Evolutionary conservation across 306 rosid genomes (phyloP), one percentile per base, ranked within the genome.

Genomic region (Citrullus colocynthis): DNA sequence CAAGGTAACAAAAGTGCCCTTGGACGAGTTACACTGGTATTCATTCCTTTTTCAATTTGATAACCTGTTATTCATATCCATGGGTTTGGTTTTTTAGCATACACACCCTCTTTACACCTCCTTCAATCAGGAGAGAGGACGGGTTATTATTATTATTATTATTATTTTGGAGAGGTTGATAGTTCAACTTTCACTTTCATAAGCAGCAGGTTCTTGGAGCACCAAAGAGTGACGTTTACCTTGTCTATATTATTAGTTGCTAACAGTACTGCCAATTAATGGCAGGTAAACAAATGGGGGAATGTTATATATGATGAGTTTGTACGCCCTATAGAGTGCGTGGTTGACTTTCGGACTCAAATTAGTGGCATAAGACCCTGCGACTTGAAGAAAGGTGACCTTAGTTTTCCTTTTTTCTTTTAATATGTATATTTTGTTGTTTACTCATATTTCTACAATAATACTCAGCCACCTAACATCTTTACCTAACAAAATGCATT

Each of bases 281-380:
- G 85, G 77, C 96, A 92, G 99, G 90, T 95, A 73, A 95, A 95
- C 82, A 90, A 79, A 75, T 92, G 99, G 93, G 99, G 99, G 44
- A 95, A 95, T 83, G 93, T 90, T 79, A 78, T 95, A 41, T 89
- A 88, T 64, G 97, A 92, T 18, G 93, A 89, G 82, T 95, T 89
- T 86, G 99, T 90, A 37, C 88, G 95, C 45, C 99, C 97, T 17
- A 37, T 90, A 39, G 99, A 95, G 77, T 88, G 84, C 6, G 89
- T 95, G 75, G 89, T 90, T 84, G 99, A 95, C 85, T 92, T 89
- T 66, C 97, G 97, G 41, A 92, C 97, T 28, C 83, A 86, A 71
- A 87, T 95, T 77, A 95, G 99, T 81, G 97, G 99, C 86, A 90
- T 95, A 82, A 86, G 97, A 78, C 95, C 97, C 54, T 87, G 85